Evolutionary conservation across 2,329 filamentous ascomycete species (phyloP).

Genomic region (Sclerotinia borealis): DNA sequence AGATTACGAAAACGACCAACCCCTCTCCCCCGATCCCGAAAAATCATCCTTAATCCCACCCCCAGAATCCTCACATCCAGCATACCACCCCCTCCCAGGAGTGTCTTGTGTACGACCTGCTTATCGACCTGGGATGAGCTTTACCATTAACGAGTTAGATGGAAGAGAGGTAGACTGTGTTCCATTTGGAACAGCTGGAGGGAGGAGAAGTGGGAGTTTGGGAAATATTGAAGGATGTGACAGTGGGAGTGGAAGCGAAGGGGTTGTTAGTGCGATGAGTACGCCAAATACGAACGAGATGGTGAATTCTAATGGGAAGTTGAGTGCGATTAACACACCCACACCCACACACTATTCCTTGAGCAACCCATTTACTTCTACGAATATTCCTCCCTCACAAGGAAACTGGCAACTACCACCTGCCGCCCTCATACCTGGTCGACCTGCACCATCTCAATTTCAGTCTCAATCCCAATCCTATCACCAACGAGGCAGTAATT

Average conservation of each 20-base stretch:
- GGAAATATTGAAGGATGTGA: too few relatives aligned
- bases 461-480: not conserved
- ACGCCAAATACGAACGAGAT: not conserved
- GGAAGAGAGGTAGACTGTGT: not conserved
- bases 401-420: not conserved
- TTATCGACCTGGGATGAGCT: not conserved
- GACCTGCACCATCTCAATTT: not conserved
- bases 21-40: not conserved
- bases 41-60: conserved; percentile 1
- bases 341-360: not conserved
- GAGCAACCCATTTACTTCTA: not conserved
- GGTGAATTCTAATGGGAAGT: not conserved
- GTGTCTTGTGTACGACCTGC: not conserved
- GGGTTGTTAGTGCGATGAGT: not conserved
- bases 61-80: conserved; percentile 5
- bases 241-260: not conserved
- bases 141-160: conserved; percentile 8
- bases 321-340: not conserved
- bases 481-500: not conserved
- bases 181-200: not conserved
- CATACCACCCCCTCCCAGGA: not conserved
- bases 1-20: not conserved
- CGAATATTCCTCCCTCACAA: not conserved
- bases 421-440: not conserved
- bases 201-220: not conserved